Base-by-base conservation (phyloP, 2,329 filamentous ascomycete genomes). In the Lasiodiplodia theobromae region DNA sequence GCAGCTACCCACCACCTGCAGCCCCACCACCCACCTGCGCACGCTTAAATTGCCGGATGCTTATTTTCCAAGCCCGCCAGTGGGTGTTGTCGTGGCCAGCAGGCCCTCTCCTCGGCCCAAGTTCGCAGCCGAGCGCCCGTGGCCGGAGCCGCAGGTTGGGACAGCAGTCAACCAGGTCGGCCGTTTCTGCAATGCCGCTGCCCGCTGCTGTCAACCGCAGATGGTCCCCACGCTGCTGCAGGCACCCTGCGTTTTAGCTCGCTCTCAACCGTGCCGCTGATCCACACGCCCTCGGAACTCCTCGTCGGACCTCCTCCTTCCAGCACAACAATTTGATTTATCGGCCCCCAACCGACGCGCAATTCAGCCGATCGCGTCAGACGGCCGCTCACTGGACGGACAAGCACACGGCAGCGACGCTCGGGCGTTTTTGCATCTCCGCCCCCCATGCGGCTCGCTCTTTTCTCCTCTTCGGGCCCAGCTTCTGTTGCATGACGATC, bases 1-100 rank as follows among this genome's bases (percentile, higher is more conserved):
- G 54, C n/a, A 23, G 28, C 47, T 34, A 34, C 47, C 60, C 60
- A 63, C 40, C 23, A 16, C 58, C 21, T 21, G 38, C 8, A 34
- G 31, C 57, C 57, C 57, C 40, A 51, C 58, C 58, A 63, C 44
- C 37, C 58, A 63, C 58, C 58, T 44, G 60, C 31, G 28, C 60
- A 28, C 51, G 25, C 60, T 64, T 64, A 64, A 64, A 64, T 52
- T 52, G 47, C 60, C 60, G 60, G 60, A 52, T 64, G 60, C 60
- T 64, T 64, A 64, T 64, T 64, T 64, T 44, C 44, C 47, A 51
- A 31, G 60, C 60, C 44, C 47, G 60, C 31, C 60, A 64, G 60
- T 64, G 60, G 60, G 4, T 1, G 25, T 38, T 10, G 57, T 14
- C 57, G 40, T 47, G 57, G 40, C 23, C 40, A 49, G 25, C 44